Evolutionary conservation across 2,329 filamentous ascomycete genomes (phyloP).

Genomic region (Basipetospora chlamydospora): DNA sequence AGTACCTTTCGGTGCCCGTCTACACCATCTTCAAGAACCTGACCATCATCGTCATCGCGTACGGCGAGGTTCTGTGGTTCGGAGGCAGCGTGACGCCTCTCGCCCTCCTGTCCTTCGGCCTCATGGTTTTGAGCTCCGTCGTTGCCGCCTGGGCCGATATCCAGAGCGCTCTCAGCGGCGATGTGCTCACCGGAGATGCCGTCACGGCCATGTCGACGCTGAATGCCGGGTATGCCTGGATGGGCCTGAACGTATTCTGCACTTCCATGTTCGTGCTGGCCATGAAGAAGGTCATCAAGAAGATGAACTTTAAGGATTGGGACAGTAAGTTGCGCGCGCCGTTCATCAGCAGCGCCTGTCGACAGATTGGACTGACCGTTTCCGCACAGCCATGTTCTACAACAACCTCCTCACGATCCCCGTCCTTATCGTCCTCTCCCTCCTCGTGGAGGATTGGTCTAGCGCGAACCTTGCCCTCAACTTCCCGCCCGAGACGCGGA

Average conservation of each 20-base stretch:
- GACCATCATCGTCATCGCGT: conserved; percentile 96
- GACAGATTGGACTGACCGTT: conserved; percentile 15
- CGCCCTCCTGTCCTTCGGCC: conserved; percentile 80
- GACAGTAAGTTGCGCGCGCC: conserved; percentile 57
- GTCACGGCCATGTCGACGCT: conserved; percentile 71
- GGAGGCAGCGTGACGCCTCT: conserved; percentile 80
- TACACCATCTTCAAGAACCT: conserved; percentile 99
- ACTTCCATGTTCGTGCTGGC: conserved; percentile 77
- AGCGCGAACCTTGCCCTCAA: conserved; percentile 67
- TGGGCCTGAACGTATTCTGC: conserved; percentile 93
- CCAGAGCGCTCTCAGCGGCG: conserved; percentile 60
- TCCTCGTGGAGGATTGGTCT: conserved; percentile 88
- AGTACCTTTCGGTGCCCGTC: conserved; percentile 92
- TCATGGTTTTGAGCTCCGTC: conserved; percentile 92
- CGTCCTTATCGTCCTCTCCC: conserved; percentile 67
- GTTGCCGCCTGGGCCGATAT: conserved; percentile 97
- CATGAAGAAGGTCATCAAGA: conserved; percentile 98
- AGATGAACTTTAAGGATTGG: conserved; percentile 99
- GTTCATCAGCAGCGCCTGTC: not conserved
- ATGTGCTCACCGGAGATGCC: conserved; percentile 41
- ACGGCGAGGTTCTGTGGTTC: conserved; percentile 97
- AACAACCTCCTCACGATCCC: conserved; percentile 97
- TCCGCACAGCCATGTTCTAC: conserved; percentile 81
- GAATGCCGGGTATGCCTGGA: conserved; percentile 94
- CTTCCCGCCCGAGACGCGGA: conserved; percentile 73